These are phyloP conservation scores for Cyberlindnera mycetangii DNA, from an alignment of 805 yeast species.

Conservation along the genomic window DNA sequence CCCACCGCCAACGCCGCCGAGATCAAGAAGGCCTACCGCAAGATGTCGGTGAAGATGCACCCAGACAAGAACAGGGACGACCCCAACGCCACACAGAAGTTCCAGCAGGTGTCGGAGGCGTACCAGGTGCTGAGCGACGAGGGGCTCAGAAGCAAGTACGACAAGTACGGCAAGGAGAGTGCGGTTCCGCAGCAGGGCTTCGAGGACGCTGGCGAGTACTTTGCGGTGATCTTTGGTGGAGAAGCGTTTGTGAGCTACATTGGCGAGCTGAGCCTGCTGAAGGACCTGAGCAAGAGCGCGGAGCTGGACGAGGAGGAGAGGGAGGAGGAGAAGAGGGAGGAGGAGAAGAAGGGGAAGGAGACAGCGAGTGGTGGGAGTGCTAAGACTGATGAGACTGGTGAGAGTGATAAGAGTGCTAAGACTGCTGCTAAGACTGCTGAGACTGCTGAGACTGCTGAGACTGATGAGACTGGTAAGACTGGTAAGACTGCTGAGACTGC, in stretches of 20 bases:
- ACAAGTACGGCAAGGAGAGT: conserved; percentile 71
- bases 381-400: conserved; percentile 19
- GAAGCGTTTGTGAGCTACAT: conserved; percentile 83
- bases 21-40: conserved; percentile 77
- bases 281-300: conserved; percentile 65
- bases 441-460: neutral
- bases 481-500: neutral
- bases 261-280: conserved; percentile 81
- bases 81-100: conserved; percentile 71
- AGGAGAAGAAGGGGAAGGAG: conserved; percentile 30
- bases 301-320: conserved; percentile 49
- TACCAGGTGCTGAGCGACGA: conserved; percentile 75
- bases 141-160: conserved; percentile 61
- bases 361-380: conserved; percentile 23
- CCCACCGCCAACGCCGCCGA: conserved; percentile 60
- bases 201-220: conserved; percentile 70
- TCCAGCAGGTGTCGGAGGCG: conserved; percentile 61
- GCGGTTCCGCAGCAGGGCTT: conserved; percentile 70
- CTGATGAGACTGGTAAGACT: neutral
- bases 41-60: conserved; percentile 70
- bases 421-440: conserved; percentile 19
- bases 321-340: conserved; percentile 30
- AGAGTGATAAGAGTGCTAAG: conserved; percentile 23
- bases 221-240: conserved; percentile 79
- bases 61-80: conserved; percentile 82